Evolutionary conservation across 169 alveolate species (phyloP).

Genomic region (Eimeria falciformis): DNA sequence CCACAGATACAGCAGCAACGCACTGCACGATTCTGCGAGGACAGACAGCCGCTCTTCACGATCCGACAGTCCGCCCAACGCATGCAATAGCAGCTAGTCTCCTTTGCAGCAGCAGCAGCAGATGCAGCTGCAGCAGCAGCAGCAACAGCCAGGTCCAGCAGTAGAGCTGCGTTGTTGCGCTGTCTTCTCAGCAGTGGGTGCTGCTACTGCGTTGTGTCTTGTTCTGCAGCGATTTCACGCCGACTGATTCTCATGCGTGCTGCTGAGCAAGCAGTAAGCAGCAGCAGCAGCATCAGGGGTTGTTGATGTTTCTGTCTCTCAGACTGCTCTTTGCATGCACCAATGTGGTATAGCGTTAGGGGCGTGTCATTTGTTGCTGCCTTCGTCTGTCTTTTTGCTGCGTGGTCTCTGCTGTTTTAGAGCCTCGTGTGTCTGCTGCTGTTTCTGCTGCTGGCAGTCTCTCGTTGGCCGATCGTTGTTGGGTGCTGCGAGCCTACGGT

Average conservation of each 20-base stretch:
- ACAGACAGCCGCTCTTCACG: slow-evolving; percentile 65
- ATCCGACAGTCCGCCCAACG: slow-evolving; percentile 46
- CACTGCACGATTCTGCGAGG: slow-evolving; percentile 50
- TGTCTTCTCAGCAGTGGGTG: not conserved
- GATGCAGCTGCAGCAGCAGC: slow-evolving; percentile 48
- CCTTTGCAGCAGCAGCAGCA: slow-evolving; percentile 24
- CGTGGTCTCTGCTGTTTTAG: not conserved
- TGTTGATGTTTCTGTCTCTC: not conserved
- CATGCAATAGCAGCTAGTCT: too few relatives aligned
- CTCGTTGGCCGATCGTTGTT: too few relatives aligned
- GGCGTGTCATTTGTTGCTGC: not conserved
- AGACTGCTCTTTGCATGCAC: not conserved
- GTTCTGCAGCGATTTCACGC: slow-evolving; percentile 66
- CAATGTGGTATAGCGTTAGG: too few relatives aligned
- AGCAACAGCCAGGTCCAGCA: slow-evolving; percentile 26
- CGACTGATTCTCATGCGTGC: slow-evolving; percentile 73
- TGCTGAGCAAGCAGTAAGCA: slow-evolving; percentile 72
- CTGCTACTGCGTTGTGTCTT: slow-evolving; percentile 36
- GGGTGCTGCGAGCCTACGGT: too few relatives aligned
- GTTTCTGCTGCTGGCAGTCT: not conserved
- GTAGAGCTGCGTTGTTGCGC: not conserved
- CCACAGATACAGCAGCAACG: slow-evolving; percentile 74
- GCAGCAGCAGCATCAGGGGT: slow-evolving; percentile 35
- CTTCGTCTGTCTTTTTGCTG: not conserved
- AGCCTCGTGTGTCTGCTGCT: not conserved